Base-by-base conservation (phyloP, 1,284 basidiomycete species). In the Amylostereum chailletii region DNA sequence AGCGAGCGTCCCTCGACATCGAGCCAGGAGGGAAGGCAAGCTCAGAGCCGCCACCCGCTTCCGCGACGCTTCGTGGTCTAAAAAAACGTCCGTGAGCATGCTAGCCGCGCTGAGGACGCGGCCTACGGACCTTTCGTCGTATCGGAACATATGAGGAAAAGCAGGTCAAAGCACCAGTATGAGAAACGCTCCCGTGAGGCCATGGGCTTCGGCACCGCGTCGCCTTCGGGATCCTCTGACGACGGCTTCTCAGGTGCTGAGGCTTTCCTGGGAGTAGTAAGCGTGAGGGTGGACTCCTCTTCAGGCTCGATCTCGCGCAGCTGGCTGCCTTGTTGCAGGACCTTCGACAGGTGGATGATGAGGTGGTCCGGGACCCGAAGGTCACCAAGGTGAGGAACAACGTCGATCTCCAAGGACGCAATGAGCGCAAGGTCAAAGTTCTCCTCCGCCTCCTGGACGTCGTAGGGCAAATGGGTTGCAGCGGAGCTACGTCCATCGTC, bases 121-220 rank as follows among this genome's bases (percentile, higher is more conserved):
- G 45, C 34, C 26, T 7, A 57, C 69, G 36, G 51, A 86, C 87
- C 83, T 66, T 72, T 72, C 0, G 75, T 77, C 0, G 71, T 68
- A 56, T 81, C 70, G 0, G 84, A 84, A 58, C 87, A 92, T 29
- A 89, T 74, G 54, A 87, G 64, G 63, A 96, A 93, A 11, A 98
- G 65, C 29, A 95, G 67, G 59, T 96, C 92, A 53, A 97, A 87
- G 57, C 90, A 93, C 93, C 94, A 97, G 67, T 93, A 96, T 5
- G 88, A 85, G 60, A 94, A 92, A 6, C 86, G 72, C 65, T 98
- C 94, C 44, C 89, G 74, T 0, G 85, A 80, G 38, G 86, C 68
- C 76, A 30, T 68, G 68, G 42, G 77, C 75, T 1, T 87, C 19
- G 19, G 19, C 19, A 19, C 19, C 19, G 19, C 19, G 19, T 19